Evolutionary conservation across 179 eudicot genomes (phyloP).

Genomic region (Spinacia oleracea): DNA sequence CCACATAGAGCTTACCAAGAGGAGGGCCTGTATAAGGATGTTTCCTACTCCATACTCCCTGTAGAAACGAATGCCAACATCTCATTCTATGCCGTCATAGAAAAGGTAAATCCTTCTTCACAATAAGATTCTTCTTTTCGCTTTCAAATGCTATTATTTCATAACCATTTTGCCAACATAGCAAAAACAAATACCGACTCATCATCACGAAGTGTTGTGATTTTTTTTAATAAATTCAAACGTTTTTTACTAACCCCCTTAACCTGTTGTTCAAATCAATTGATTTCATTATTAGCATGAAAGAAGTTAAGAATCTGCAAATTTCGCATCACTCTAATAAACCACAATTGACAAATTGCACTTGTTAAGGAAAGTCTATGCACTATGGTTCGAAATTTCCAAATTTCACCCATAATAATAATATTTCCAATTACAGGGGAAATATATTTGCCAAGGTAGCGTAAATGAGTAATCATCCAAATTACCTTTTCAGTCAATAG

Average conservation of each 20-base stretch:
- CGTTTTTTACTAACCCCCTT: background rate
- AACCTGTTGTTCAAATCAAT: background rate
- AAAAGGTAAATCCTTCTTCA: background rate
- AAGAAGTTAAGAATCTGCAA: background rate
- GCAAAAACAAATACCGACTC: background rate
- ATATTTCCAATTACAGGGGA: background rate
- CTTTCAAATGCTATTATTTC: background rate
- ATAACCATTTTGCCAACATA: background rate
- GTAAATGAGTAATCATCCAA: background rate
- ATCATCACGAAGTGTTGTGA: background rate
- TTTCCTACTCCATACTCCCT: background rate
- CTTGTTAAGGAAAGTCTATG: background rate
- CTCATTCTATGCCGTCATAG: background rate
- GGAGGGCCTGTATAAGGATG: background rate
- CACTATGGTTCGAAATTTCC: background rate
- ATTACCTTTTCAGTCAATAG: slow-evolving; percentile 2
- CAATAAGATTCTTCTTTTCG: background rate
- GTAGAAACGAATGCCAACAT: background rate
- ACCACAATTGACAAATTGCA: background rate
- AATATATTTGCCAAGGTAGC: background rate
- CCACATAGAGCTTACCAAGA: background rate
- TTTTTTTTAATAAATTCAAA: background rate
- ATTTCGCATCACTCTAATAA: background rate
- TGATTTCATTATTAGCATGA: too few species aligned
- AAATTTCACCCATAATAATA: background rate